A percentile compares a stretch with the other conserved stretches of the same genome.
Conservation (phyloP, 257 asterid genomes). For the Datura wrightii region DNA sequence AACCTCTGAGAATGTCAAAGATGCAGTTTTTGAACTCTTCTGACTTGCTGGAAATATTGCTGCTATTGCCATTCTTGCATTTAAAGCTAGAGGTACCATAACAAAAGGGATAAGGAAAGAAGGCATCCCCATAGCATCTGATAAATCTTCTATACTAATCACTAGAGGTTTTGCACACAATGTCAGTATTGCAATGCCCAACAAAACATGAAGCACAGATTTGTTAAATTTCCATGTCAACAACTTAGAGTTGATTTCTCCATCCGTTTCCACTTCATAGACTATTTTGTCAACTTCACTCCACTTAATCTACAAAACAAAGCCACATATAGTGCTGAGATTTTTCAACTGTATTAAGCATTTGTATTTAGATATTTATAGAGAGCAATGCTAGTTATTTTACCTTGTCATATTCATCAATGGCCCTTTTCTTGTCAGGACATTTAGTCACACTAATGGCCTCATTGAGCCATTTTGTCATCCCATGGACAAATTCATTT, state of each 20-base stretch:
- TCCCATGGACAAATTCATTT: slow-evolving; percentile 50
- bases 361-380: background rate
- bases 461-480: slow-evolving; percentile 52
- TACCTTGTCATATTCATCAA: slow-evolving; percentile 52
- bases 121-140: slow-evolving; percentile 50
- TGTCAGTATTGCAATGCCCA: slow-evolving; percentile 55
- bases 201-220: slow-evolving; percentile 47
- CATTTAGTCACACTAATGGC: slow-evolving; percentile 35
- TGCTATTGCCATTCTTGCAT: slow-evolving; percentile 51
- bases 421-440: slow-evolving; percentile 24
- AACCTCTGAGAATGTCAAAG: slow-evolving; percentile 83
- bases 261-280: slow-evolving; percentile 37
- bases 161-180: slow-evolving; percentile 61
- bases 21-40: slow-evolving; percentile 55
- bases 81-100: slow-evolving; percentile 58
- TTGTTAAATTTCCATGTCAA: slow-evolving; percentile 40
- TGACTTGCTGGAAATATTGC: slow-evolving; percentile 63
- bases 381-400: background rate
- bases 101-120: slow-evolving; percentile 66
- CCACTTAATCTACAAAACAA: slow-evolving; percentile 49
- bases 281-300: slow-evolving; percentile 46
- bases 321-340: background rate
- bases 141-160: slow-evolving; percentile 48
- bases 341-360: background rate
- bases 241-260: slow-evolving; percentile 33